Conservation (phyloP, 345 rosid genomes). For the Gossypium thurberi region DNA sequence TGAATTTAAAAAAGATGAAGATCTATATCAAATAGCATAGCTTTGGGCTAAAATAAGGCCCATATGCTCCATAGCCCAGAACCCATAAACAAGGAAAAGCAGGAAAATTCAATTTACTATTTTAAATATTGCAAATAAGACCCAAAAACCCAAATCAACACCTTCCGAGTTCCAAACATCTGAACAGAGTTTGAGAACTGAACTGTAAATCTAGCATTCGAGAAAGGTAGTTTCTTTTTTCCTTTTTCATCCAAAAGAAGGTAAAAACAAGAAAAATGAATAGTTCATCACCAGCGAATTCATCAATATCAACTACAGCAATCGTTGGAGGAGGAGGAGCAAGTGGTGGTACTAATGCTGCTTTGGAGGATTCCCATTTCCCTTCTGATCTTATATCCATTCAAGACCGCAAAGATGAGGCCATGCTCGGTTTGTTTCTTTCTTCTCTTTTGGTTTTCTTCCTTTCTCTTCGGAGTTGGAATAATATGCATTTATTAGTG, state of each 20-base stretch:
- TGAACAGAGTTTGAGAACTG: background rate
- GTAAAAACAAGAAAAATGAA: conserved; percentile 26
- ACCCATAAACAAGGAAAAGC: background rate
- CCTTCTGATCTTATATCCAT: conserved; percentile 57
- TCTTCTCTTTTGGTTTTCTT: no score
- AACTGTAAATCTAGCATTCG: background rate
- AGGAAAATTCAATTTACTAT: background rate
- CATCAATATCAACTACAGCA: conserved; percentile 69
- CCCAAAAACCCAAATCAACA: background rate
- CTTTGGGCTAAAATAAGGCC: background rate
- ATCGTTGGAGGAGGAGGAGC: conserved; percentile 65
- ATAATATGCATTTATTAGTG: background rate
- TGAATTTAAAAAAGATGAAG: background rate
- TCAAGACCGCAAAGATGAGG: conserved; percentile 60
- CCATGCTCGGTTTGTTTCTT: conserved; percentile 38
- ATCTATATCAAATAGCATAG: background rate
- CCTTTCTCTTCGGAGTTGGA: background rate
- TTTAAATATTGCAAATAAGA: background rate
- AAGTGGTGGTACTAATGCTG: conserved; percentile 38
- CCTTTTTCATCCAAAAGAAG: background rate
- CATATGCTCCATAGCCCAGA: background rate
- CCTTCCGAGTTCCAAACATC: background rate
- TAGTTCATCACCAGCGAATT: conserved; percentile 64
- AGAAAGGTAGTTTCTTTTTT: background rate
- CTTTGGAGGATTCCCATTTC: conserved; percentile 58